Base-by-base conservation (phyloP, 768 basidiomycete species). In the Amylocystis lapponica region DNA sequence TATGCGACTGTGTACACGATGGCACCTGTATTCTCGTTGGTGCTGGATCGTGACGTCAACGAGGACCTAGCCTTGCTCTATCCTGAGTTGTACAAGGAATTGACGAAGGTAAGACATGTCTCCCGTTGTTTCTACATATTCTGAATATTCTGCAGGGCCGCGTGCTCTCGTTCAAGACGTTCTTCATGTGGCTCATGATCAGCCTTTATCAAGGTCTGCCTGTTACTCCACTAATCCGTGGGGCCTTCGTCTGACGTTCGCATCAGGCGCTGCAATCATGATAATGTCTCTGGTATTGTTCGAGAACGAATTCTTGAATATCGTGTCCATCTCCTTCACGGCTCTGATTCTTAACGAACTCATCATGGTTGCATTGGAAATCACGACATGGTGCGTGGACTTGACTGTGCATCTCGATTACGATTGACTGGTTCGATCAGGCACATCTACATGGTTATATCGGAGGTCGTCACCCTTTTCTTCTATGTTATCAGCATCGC, bases 281-380 rank as follows among this genome's bases (percentile, higher is more conserved):
- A 89, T 99, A 58, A 81, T 95, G 71, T 96, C 91, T 1, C 80
- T 99, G 17, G 78, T 95, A 7, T 76, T 99, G 1, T 99, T 98
- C 62, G 96, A 99, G 66, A 94, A 78, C 40, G 94, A 99, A 57
- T 98, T 98, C 65, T 64, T 98, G 52, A 96, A 98, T 60, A 97
- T 99, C 47, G 96, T 99, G 23, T 86, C 95, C 16, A 99, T 98
- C 52, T 98, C 96, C 1, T 99, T 96, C 62, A 96, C 94, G 1
- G 90, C 96, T 1, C 72, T 98, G 44, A 80, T 99, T 50, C 70
- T 98, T 22, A 99, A 99, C 60, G 96, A 98, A 60, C 79, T 99
- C 39, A 92, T 98, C 66, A 99, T 98, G 96, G 96, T 98, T 35
- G 93, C 94, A 2, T 64, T 98, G 53, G 94, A 98, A 65, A 93